Evolutionary conservation across 116 monocot genomes (phyloP).

Genomic region (Posidonia oceanica): DNA sequence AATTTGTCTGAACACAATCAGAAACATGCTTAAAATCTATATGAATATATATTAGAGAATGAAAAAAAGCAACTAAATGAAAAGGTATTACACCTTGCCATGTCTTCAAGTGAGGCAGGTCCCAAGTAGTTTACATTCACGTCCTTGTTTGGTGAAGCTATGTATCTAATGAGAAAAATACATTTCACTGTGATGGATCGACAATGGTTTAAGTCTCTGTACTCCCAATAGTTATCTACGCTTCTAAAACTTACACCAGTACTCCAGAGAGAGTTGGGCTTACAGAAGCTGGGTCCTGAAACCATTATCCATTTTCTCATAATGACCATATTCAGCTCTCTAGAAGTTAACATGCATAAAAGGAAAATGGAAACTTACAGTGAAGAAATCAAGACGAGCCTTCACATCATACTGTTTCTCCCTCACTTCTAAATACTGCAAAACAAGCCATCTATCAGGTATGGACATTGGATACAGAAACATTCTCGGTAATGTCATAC

Average conservation of each 20-base stretch:
- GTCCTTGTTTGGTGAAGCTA: slow-evolving; percentile 64
- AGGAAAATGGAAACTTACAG: slow-evolving; percentile 37
- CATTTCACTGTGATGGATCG: not conserved
- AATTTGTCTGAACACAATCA: slow-evolving; percentile 55
- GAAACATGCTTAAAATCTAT: not conserved
- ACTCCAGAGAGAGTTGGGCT: slow-evolving; percentile 47
- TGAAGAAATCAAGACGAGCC: slow-evolving; percentile 75
- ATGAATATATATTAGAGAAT: not conserved
- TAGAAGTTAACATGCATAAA: not conserved
- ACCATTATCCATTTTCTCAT: slow-evolving; percentile 5
- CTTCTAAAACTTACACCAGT: slow-evolving; percentile 58
- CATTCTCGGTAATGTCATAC: no score
- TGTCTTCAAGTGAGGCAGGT: slow-evolving; percentile 80
- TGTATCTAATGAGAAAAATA: slow-evolving; percentile 47
- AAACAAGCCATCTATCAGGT: slow-evolving; percentile 1
- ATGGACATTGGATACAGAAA: not conserved
- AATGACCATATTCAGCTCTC: not conserved
- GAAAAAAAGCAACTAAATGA: not conserved
- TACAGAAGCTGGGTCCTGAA: slow-evolving; percentile 49
- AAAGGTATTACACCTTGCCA: slow-evolving; percentile 48
- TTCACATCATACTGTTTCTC: slow-evolving; percentile 95
- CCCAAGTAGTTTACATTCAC: slow-evolving; percentile 77
- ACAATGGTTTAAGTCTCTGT: no score
- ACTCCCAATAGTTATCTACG: not conserved
- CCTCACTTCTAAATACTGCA: slow-evolving; percentile 87